Evolutionary conservation across 164 flowering plant species (phyloP).

Genomic region (Umbilicus rupestris): DNA sequence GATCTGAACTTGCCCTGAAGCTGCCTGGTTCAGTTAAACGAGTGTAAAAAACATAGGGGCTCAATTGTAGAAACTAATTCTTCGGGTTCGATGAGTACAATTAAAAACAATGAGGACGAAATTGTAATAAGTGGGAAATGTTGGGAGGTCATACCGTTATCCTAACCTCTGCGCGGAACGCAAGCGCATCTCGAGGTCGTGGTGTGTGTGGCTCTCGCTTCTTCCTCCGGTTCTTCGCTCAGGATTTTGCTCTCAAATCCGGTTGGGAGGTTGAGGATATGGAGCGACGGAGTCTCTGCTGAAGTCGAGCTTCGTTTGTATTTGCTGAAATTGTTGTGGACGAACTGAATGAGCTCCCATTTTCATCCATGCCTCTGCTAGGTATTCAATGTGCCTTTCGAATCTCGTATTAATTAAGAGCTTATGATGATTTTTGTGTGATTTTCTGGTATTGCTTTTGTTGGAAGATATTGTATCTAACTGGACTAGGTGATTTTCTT

Average conservation of each 20-base stretch:
- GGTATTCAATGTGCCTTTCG: neutral
- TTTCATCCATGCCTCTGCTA: conserved; percentile 7
- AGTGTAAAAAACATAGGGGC: too few species aligned
- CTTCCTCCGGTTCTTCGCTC: neutral
- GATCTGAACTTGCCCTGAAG: too few species aligned
- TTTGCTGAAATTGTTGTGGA: neutral
- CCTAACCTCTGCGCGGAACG: conserved; percentile 2
- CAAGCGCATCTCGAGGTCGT: neutral
- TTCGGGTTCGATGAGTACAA: too few species aligned
- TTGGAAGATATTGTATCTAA: neutral
- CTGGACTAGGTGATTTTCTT: neutral
- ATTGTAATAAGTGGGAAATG: neutral
- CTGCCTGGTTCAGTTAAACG: too few species aligned
- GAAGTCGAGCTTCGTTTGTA: neutral
- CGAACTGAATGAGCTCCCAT: conserved; percentile 5
- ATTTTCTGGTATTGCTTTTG: neutral
- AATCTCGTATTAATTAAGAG: neutral
- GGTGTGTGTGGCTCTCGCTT: conserved; percentile 3
- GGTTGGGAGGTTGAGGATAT: neutral
- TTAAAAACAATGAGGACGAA: neutral
- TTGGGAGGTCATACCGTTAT: neutral
- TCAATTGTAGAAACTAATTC: too few species aligned
- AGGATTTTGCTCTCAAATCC: neutral
- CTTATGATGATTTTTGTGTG: neutral
- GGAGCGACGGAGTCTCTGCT: neutral